A percentile compares a stretch with the other conserved stretches of the same genome.
Evolutionary conservation across 2,329 filamentous ascomycete genomes (phyloP).

Genomic region (Stromatinia cepivora): DNA sequence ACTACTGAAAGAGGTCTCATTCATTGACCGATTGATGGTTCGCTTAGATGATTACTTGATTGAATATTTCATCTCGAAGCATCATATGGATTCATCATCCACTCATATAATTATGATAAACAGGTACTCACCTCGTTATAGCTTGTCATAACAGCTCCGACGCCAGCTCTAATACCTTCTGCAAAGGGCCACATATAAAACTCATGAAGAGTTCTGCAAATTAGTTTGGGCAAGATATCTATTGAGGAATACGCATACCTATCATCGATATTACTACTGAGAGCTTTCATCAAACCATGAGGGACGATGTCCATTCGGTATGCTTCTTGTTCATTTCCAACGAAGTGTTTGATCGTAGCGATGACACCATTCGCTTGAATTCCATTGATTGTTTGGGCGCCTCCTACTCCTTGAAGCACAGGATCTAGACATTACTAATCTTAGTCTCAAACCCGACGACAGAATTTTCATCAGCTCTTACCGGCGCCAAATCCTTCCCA

Average conservation of each 20-base stretch:
- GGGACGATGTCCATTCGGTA: constrained; percentile 39
- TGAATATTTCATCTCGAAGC: neutral
- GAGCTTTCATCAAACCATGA: constrained; percentile 40
- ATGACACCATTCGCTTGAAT: constrained; percentile 59
- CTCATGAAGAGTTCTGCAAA: constrained; percentile 54
- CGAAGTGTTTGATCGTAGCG: constrained; percentile 57
- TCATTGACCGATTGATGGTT: neutral
- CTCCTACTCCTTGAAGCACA: constrained; percentile 57
- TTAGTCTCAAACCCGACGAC: neutral
- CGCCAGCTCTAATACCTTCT: constrained; percentile 64
- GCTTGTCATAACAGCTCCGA: constrained; percentile 78
- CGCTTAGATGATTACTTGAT: neutral
- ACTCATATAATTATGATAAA: neutral
- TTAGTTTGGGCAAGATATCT: neutral
- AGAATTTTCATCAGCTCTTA: neutral
- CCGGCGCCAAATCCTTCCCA: constrained; percentile 70
- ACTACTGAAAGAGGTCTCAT: neutral
- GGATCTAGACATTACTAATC: constrained; percentile 52
- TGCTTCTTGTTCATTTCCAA: constrained; percentile 49
- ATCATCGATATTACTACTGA: constrained; percentile 56
- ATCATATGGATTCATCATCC: neutral
- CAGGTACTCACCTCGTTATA: constrained; percentile 60
- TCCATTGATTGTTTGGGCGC: constrained; percentile 53
- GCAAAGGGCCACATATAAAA: constrained; percentile 62
- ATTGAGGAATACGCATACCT: constrained; percentile 36